These are phyloP conservation scores for Lenzites betulinus DNA, from an alignment of 768 basidiomycete genomes.

Conservation along the genomic window DNA sequence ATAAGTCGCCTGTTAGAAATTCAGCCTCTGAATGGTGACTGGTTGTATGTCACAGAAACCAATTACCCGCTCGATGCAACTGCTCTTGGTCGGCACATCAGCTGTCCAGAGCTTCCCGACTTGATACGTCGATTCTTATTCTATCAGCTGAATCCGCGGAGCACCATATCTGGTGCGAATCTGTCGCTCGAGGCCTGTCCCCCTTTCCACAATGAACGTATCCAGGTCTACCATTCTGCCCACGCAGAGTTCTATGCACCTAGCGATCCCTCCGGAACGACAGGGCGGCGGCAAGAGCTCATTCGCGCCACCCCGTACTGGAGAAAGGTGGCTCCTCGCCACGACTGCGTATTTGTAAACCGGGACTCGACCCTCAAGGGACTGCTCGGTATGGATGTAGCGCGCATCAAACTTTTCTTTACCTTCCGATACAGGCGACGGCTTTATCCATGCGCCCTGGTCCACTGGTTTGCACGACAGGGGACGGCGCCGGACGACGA, in stretches of 20 bases:
- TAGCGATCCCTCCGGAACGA: constrained; percentile 29
- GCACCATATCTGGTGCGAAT: no score
- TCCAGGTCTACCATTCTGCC: constrained; percentile 4
- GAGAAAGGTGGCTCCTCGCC: constrained; percentile 7
- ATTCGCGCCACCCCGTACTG: constrained; percentile 29
- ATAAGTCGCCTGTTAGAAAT: no score
- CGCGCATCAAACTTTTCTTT: constrained; percentile 18
- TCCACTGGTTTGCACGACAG: not conserved
- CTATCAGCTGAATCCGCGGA: no score
- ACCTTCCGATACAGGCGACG: constrained; percentile 20
- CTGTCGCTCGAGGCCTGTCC: not conserved
- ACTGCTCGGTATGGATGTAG: no score
- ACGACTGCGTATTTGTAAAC: constrained; percentile 31
- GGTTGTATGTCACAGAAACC: no score
- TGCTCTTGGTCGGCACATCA: no score
- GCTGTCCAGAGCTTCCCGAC: no score
- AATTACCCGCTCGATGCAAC: no score
- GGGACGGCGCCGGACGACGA: not conserved
- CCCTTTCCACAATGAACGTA: no score
- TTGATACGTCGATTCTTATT: no score
- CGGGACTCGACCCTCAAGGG: no score
- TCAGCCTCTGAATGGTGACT: no score
- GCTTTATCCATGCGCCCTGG: not conserved
- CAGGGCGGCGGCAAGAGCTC: constrained; percentile 31
- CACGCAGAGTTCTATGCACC: constrained; percentile 30